These are phyloP conservation scores for Neonectria coccinea DNA, from an alignment of 2,329 filamentous ascomycete species.

Conservation along the genomic window DNA sequence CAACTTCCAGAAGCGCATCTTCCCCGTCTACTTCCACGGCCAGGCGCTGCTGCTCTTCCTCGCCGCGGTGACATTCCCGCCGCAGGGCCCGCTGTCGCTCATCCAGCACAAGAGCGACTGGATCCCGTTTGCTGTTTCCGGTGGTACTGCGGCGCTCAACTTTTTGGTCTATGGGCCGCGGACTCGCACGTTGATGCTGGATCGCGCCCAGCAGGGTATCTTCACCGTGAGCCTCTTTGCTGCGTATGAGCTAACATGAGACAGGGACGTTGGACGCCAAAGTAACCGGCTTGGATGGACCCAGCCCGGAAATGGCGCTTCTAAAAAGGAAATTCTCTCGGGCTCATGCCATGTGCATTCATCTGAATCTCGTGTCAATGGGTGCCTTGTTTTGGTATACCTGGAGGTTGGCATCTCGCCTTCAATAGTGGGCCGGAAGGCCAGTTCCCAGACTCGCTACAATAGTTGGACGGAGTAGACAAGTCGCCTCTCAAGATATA, in stretches of 20 bases:
- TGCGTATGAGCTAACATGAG: constrained; percentile 6
- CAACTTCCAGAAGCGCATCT: constrained; percentile 55
- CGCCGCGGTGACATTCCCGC: constrained; percentile 50
- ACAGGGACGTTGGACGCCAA: constrained; percentile 33
- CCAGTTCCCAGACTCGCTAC: not conserved
- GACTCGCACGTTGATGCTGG: constrained; percentile 46
- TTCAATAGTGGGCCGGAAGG: constrained; percentile 26
- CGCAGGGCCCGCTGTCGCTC: constrained; percentile 47
- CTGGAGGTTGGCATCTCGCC: constrained; percentile 44
- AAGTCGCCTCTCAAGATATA: not conserved
- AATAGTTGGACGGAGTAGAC: no score
- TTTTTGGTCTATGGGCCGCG: constrained; percentile 52
- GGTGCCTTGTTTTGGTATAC: constrained; percentile 47
- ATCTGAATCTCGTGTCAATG: constrained; percentile 54
- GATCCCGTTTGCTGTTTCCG: constrained; percentile 51
- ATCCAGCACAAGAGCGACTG: constrained; percentile 46
- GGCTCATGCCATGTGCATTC: constrained; percentile 57
- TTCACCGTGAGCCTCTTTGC: not conserved
- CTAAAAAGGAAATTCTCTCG: constrained; percentile 49
- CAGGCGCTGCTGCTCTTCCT: constrained; percentile 52
- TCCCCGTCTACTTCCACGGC: constrained; percentile 55
- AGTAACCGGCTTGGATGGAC: constrained; percentile 18
- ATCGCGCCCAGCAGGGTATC: constrained; percentile 43
- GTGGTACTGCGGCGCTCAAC: constrained; percentile 49
- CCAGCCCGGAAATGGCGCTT: constrained; percentile 29